Conservation (phyloP, 1,284 basidiomycete genomes). For the Omphalotus olearius region DNA sequence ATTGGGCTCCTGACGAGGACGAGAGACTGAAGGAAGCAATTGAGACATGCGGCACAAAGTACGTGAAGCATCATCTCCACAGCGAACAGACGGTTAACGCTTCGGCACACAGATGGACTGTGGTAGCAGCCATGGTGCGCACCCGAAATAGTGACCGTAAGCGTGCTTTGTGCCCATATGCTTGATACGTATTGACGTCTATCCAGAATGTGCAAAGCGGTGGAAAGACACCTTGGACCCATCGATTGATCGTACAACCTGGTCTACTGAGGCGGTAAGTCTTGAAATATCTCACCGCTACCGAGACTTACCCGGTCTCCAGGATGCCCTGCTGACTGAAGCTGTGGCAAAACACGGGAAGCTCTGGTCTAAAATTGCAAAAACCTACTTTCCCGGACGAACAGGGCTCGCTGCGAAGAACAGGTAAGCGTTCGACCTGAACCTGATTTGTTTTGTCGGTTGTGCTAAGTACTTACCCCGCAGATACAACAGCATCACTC, state of each 20-base stretch:
- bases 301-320: background rate
- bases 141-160: conserved; percentile 22
- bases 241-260: conserved; percentile 22
- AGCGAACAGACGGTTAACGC: background rate
- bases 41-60: conserved; percentile 21
- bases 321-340: conserved; percentile 21
- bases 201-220: conserved; percentile 22
- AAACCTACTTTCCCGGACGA: conserved; percentile 19
- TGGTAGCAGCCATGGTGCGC: conserved; percentile 21
- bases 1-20: conserved; percentile 25
- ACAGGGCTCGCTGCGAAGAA: conserved; percentile 25
- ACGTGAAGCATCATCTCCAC: background rate
- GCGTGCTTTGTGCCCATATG: background rate
- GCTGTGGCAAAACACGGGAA: conserved; percentile 23
- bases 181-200: background rate
- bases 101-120: conserved; percentile 19
- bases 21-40: conserved; percentile 22
- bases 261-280: conserved; percentile 22
- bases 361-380: conserved; percentile 19
- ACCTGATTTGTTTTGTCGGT: background rate
- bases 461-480: background rate
- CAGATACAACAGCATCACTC: conserved; percentile 15
- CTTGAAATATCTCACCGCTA: background rate
- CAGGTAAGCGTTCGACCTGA: conserved; percentile 7
- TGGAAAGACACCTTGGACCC: conserved; percentile 26